A percentile compares a stretch with the other conserved stretches of the same genome.
phyloP scores from a whole-genome alignment of 345 rosid species.

The Garcia nutans region DNA sequence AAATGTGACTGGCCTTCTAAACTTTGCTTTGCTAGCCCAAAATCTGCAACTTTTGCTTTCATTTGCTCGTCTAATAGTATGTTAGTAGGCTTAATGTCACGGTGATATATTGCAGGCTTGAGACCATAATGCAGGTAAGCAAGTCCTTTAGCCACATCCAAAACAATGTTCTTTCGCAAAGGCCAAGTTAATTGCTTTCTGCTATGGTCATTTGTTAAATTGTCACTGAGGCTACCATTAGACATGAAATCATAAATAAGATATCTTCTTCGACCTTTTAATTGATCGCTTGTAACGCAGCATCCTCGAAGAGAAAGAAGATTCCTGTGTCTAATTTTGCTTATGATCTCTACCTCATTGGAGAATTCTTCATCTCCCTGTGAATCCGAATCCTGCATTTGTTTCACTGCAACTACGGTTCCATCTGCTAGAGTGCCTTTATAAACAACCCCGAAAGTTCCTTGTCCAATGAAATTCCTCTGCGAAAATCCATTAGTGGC shows the following conservation, averaged over 20 bases:
- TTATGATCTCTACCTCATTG: constrained; percentile 67
- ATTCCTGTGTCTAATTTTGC: constrained; percentile 61
- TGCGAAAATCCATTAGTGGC: constrained; percentile 52
- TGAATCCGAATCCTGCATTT: constrained; percentile 42
- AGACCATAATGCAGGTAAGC: constrained; percentile 60
- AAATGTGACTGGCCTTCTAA: constrained; percentile 58
- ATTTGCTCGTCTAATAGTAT: constrained; percentile 49
- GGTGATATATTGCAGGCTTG: constrained; percentile 59
- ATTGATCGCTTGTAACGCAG: constrained; percentile 49
- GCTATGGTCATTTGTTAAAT: constrained; percentile 20
- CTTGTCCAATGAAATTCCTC: constrained; percentile 53
- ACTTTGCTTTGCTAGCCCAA: constrained; percentile 58
- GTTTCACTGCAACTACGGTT: constrained; percentile 52
- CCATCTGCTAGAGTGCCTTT: constrained; percentile 52
- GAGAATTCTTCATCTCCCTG: constrained; percentile 53
- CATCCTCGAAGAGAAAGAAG: constrained; percentile 65
- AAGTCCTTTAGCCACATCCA: constrained; percentile 57
- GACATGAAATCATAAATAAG: constrained; percentile 62
- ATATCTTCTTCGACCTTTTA: constrained; percentile 45
- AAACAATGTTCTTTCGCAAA: constrained; percentile 50
- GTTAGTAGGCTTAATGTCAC: constrained; percentile 61
- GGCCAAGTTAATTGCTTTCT: constrained; percentile 49
- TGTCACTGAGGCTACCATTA: constrained; percentile 50
- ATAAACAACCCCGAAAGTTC: constrained; percentile 49
- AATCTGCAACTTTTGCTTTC: constrained; percentile 53